Conservation (phyloP, 2,329 filamentous ascomycete genomes). For the Epichloe brachyelytri region DNA sequence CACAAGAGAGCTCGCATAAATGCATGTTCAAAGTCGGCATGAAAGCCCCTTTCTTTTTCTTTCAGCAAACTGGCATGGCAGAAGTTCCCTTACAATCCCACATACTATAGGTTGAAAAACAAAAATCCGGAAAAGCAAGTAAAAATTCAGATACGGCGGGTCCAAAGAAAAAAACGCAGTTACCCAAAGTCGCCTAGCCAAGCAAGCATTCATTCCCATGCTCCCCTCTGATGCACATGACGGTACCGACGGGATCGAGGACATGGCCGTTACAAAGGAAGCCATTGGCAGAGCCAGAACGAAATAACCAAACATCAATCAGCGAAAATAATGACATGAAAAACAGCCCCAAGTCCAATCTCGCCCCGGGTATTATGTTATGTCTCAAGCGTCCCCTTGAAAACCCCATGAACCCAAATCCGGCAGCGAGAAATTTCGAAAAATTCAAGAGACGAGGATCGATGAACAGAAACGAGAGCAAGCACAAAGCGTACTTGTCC, state of each 20-base stretch:
- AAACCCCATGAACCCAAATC: background rate
- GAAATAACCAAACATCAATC: background rate
- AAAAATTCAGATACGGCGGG: too few species aligned
- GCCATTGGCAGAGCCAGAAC: background rate
- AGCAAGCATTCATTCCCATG: slow-evolving; percentile 1
- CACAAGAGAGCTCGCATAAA: too few species aligned
- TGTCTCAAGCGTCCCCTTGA: background rate
- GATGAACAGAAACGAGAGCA: background rate
- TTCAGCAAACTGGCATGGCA: background rate
- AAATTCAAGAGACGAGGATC: too few species aligned
- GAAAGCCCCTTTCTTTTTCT: background rate
- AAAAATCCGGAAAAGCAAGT: background rate
- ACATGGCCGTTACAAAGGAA: slow-evolving; percentile 1
- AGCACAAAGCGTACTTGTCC: too few species aligned
- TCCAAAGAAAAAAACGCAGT: background rate
- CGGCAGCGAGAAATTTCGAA: background rate
- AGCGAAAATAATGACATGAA: background rate
- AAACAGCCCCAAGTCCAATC: slow-evolving; percentile 7
- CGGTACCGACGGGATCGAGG: slow-evolving; percentile 4
- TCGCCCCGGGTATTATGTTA: slow-evolving; percentile 7
- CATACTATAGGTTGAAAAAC: too few species aligned
- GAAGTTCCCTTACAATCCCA: background rate
- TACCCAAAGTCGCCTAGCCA: slow-evolving; percentile 3
- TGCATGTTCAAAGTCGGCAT: background rate
- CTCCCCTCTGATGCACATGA: slow-evolving; percentile 7